phyloP scores from a whole-genome alignment of 805 yeast genomes.

The Saccharomyces eubayanus region DNA sequence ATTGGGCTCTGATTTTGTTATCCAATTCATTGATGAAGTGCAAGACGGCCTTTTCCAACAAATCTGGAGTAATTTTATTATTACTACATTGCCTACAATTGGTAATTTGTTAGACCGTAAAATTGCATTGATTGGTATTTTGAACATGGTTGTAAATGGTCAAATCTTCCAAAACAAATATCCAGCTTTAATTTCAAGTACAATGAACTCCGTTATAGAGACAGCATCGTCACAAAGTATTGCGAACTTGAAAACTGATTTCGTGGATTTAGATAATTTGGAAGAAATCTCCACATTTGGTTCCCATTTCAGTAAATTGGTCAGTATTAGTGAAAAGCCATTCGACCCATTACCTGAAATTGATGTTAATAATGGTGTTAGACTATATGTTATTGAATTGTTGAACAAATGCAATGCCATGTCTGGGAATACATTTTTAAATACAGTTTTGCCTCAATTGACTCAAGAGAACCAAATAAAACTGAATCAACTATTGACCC shows the following conservation, averaged over 20 bases:
- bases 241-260: slow-evolving; percentile 32
- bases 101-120: slow-evolving; percentile 50
- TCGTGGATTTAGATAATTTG: slow-evolving; percentile 38
- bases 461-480: slow-evolving; percentile 20
- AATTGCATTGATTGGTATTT: slow-evolving; percentile 42
- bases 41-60: slow-evolving; percentile 53
- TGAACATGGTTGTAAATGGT: slow-evolving; percentile 35
- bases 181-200: slow-evolving; percentile 33
- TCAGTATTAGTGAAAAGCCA: slow-evolving; percentile 49
- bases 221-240: slow-evolving; percentile 34
- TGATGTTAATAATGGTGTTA: slow-evolving; percentile 23
- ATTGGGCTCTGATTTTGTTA: slow-evolving; percentile 44
- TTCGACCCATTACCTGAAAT: slow-evolving; percentile 65
- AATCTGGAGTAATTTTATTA: slow-evolving; percentile 34
- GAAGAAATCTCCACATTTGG: slow-evolving; percentile 82
- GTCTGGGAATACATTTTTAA: slow-evolving; percentile 13
- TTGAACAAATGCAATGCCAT: slow-evolving; percentile 19
- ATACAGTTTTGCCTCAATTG: slow-evolving; percentile 22
- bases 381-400: slow-evolving; percentile 13
- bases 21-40: slow-evolving; percentile 61
- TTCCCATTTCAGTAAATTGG: slow-evolving; percentile 68
- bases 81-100: slow-evolving; percentile 37
- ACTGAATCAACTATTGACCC: slow-evolving; percentile 17
- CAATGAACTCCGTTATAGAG: slow-evolving; percentile 38
- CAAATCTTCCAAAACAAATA: slow-evolving; percentile 36